Conservation (phyloP, 2,329 filamentous ascomycete species). For the Xylariomycetidae sp. region DNA sequence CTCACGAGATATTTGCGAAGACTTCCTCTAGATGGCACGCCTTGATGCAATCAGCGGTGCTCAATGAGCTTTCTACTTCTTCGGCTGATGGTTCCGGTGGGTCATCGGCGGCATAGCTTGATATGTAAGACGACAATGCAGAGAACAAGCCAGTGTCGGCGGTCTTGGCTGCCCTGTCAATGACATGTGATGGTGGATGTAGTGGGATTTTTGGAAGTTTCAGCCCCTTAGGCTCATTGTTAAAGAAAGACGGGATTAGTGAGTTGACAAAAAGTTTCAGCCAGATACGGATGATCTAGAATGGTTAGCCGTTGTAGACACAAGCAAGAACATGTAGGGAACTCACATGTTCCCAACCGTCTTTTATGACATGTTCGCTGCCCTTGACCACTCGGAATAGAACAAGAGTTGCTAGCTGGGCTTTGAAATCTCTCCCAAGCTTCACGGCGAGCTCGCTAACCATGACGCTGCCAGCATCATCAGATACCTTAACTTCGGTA, state of each 20-base stretch:
- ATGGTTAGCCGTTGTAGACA: conserved; percentile 30
- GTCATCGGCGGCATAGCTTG: conserved; percentile 97
- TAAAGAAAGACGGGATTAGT: conserved; percentile 76
- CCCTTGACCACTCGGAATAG: conserved; percentile 87
- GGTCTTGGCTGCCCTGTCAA: conserved; percentile 76
- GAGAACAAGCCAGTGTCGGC: conserved; percentile 85
- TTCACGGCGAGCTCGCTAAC: conserved; percentile 96
- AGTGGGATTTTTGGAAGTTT: conserved; percentile 79
- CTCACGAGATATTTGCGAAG: conserved; percentile 76
- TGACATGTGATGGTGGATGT: conserved; percentile 85
- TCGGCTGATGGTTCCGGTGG: conserved; percentile 96
- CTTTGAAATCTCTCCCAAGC: conserved; percentile 88
- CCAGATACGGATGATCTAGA: conserved; percentile 81
- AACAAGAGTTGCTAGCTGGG: conserved; percentile 91
- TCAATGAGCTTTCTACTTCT: conserved; percentile 91
- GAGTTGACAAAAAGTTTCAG: conserved; percentile 96
- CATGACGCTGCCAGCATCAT: conserved; percentile 78
- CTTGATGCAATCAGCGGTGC: conserved; percentile 89
- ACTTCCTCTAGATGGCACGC: conserved; percentile 81
- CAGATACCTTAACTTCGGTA: conserved; percentile 88
- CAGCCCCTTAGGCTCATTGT: conserved; percentile 56
- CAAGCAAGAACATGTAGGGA: conserved; percentile 5
- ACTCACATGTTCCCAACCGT: conserved; percentile 74
- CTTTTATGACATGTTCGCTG: conserved; percentile 70
- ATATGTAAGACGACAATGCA: conserved; percentile 92